These are phyloP conservation scores for Fusarium nisikadoi DNA, from an alignment of 2,329 filamentous ascomycete genomes.

Conservation along the genomic window DNA sequence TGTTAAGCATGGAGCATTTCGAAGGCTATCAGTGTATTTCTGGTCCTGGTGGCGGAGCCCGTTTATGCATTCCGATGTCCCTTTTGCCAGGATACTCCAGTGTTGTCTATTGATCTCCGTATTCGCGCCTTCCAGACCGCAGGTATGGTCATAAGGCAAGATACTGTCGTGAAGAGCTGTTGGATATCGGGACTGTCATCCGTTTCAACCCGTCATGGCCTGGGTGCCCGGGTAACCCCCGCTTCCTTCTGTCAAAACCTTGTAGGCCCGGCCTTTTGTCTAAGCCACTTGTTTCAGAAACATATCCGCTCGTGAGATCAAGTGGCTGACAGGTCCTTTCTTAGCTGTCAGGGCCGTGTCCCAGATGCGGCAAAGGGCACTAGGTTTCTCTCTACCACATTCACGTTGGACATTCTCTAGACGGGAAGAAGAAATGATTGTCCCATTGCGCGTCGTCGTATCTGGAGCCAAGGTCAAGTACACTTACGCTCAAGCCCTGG, in stretches of 20 bases:
- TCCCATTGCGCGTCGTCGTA: not conserved
- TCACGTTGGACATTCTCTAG: constrained; percentile 30
- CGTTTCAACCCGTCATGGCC: constrained; percentile 19
- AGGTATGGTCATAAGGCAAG: constrained; percentile 26
- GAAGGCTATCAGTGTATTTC: constrained; percentile 2
- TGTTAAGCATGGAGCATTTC: constrained; percentile 8
- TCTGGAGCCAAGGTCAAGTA: not conserved
- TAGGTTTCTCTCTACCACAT: constrained; percentile 13
- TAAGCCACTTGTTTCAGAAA: constrained; percentile 45
- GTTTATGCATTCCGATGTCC: not conserved
- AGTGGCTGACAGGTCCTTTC: constrained; percentile 34
- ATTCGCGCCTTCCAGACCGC: constrained; percentile 3
- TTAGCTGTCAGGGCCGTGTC: constrained; percentile 24
- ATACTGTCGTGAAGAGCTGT: constrained; percentile 19
- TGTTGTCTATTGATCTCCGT: constrained; percentile 20
- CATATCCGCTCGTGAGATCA: constrained; percentile 18
- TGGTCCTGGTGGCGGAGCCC: constrained; percentile 12
- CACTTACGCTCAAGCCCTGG: not conserved
- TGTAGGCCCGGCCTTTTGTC: constrained; percentile 31
- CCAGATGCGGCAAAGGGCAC: constrained; percentile 31
- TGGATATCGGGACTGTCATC: constrained; percentile 28
- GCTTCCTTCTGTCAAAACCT: not conserved
- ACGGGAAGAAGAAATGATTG: not conserved
- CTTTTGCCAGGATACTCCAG: constrained; percentile 23
- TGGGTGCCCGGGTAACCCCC: constrained; percentile 18